Base-by-base conservation (phyloP, 805 yeast genomes). In the Diddensiella santjacobensis region DNA sequence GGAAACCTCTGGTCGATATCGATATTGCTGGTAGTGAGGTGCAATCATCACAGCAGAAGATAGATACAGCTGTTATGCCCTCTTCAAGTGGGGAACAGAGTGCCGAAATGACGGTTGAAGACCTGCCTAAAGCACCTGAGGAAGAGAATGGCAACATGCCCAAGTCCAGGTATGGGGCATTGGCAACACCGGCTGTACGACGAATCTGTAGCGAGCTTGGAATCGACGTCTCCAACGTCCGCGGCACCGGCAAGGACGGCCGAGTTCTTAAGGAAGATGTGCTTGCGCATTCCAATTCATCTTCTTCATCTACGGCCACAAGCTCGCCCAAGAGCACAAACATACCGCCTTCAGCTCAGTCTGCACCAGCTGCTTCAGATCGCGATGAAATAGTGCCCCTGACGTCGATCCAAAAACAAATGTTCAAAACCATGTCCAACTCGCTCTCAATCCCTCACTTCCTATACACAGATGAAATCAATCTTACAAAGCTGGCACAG, bases 131-230 rank as follows among this genome's bases (percentile, higher is more conserved):
- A 18, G 3, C 29, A 15, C 17, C 13, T 18, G 19, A 11, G 23
- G 23, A 17, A 3, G n/a, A 11, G 11, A 11, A 23, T 13, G n/a
- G 38, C 26, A 23, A 22, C 40, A 2, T 15, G 26, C 39, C 3
- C 17, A 10, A 10, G n/a, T 19, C 20, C n/a, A 20, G 41, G 18
- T 41, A 42, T 19, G 33, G 36, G 26, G 37, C 63, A 1, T 46
- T 64, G 45, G 68, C 69, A 1, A 64, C 68, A 2, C 69, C 69
- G 1, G 67, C 69, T 0, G 69, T 64, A 3, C 52, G 68, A 41
- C 47, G 69, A 10, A 36, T 64, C 26, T 59, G 66, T 40, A 44
- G 50, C 17, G 69, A 64, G 42, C 55, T 56, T 33, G 48, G 48
- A 10, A 47, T 64, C 19, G 59, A 59, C 29, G 49, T 64, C 11